Percentiles rank a stretch among this genome's conserved stretches.
These are phyloP conservation scores for Vinca minor DNA, from an alignment of 257 asterid genomes.

Conservation along the genomic window DNA sequence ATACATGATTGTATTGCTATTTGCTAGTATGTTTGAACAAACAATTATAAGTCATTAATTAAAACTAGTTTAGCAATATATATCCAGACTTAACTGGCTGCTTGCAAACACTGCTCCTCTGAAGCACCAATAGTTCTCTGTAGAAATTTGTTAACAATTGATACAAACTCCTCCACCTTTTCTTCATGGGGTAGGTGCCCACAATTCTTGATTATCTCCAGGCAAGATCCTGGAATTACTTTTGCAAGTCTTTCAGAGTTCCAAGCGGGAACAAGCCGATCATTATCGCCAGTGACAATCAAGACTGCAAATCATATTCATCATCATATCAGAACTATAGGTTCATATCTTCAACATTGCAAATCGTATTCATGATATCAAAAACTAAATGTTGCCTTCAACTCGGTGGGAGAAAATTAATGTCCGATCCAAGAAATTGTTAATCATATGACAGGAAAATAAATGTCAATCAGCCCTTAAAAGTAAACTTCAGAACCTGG, in stretches of 20 bases:
- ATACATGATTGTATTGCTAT: too few species aligned
- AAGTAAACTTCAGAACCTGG: slow-evolving; percentile 60
- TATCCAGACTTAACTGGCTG: slow-evolving; percentile 32
- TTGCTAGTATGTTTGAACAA: neutral
- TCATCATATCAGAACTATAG: slow-evolving; percentile 14
- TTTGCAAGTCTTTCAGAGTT: slow-evolving; percentile 67
- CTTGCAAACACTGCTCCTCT: slow-evolving; percentile 40
- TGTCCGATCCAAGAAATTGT: neutral
- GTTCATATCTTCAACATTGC: too few species aligned
- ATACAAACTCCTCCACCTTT: slow-evolving; percentile 65
- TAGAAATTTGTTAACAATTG: slow-evolving; percentile 61
- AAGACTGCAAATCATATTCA: slow-evolving; percentile 48
- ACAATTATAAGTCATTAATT: neutral
- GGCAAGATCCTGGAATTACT: slow-evolving; percentile 68
- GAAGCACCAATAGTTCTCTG: slow-evolving; percentile 35
- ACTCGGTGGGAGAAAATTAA: neutral
- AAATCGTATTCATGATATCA: too few species aligned
- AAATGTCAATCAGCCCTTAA: slow-evolving; percentile 8
- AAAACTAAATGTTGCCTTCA: too few species aligned
- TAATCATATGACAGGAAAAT: neutral
- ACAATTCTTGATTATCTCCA: slow-evolving; percentile 70
- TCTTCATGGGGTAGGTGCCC: slow-evolving; percentile 98
- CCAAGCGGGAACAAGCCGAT: slow-evolving; percentile 90
- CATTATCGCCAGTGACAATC: slow-evolving; percentile 79
- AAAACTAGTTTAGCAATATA: neutral